Base-by-base conservation (phyloP, 2,329 filamentous ascomycete genomes). In the Paracoccidioides brasiliensis region DNA sequence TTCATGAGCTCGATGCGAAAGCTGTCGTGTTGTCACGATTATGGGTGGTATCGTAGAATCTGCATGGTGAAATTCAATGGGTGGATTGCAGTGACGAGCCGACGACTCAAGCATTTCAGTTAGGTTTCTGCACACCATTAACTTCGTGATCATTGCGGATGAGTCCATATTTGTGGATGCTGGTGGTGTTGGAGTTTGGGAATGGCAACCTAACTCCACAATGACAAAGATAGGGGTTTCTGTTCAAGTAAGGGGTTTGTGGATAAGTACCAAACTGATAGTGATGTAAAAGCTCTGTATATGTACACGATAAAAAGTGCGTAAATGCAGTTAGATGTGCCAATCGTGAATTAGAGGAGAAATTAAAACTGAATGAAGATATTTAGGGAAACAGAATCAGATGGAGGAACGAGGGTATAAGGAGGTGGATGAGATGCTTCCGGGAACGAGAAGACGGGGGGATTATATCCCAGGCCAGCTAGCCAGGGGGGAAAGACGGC, bases 51-150 rank as follows among this genome's bases (percentile, higher is more conserved):
- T 44, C 10, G 37, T 40, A 2, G 46, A 38, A 51, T 50, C 35
- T 32, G 54, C 45, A 38, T 43, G n/a, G 40, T 55, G 38, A 35
- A 55, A 55, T 37, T 55, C 54, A 12, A 55, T 55, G 9, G 54
- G 46, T 22, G 37, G 15, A 32, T 55, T 55, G 46, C 45, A 43
- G 38, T 38, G 28, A 28, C 32, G n/a, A 10, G 54, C 54, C 7
- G 54, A 48, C 8, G 41, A 51, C 32, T 51, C 46, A 37, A 55
- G 54, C 4, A 55, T 52, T 44, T 55, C 54, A 9, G 46, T 51
- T 37, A 55, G 32, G 42, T 55, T 55, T 15, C 38, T 37, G 32
- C 38, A 51, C 15, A 52, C 30, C 30, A 55, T 40, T 12, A 55
- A 30, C 45, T 15, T 52, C 35, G 54, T 14, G 8, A 32, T 40